Percentiles rank a stretch among this genome's conserved stretches.
These are phyloP conservation scores for Sporobolomyces roseus DNA, from an alignment of 768 basidiomycete genomes.

Conservation along the genomic window DNA sequence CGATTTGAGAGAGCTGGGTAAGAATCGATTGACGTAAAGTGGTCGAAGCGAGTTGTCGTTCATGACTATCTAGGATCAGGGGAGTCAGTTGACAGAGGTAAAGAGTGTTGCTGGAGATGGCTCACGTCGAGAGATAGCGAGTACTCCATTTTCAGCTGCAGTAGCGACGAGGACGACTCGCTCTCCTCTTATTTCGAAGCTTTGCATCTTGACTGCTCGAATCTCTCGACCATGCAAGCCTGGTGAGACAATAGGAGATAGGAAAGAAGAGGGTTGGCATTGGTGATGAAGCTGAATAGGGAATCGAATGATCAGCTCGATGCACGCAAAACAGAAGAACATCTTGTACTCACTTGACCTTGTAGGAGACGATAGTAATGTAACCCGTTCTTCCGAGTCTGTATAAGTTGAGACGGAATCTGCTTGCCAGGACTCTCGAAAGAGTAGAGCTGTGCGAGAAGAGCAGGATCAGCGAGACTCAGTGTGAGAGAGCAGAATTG, in stretches of 20 bases:
- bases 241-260: neutral
- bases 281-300: neutral
- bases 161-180: conserved; percentile 4
- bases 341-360: neutral
- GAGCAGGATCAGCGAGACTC: neutral
- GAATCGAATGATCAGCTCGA: neutral
- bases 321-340: neutral
- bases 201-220: neutral
- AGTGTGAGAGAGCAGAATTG: neutral
- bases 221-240: conserved; percentile 24
- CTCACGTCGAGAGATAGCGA: conserved; percentile 10
- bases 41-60: neutral
- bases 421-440: conserved; percentile 17
- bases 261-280: neutral
- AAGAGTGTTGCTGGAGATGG: neutral
- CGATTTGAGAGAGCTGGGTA: conserved; percentile 18
- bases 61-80: neutral
- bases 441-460: neutral
- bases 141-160: conserved; percentile 22
- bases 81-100: no score
- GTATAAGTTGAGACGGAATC: neutral
- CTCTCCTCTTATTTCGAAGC: neutral
- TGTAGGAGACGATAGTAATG: neutral
- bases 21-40: conserved; percentile 6
- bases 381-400: neutral